Percentiles rank a stretch among this genome's conserved stretches.
These are phyloP conservation scores for Starmerella vitae DNA, from an alignment of 805 yeast genomes.

Conservation along the genomic window DNA sequence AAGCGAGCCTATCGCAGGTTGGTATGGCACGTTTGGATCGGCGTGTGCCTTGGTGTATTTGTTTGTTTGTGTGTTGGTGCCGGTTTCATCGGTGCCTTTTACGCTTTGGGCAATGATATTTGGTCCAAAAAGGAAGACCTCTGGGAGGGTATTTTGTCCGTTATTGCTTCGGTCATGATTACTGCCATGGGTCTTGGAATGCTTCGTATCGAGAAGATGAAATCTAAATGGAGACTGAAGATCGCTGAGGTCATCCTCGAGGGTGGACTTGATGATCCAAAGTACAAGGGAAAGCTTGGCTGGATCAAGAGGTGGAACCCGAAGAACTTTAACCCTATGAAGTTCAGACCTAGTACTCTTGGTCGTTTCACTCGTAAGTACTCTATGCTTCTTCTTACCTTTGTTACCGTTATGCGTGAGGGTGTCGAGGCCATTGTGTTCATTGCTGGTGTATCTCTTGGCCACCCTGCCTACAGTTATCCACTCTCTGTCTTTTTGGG, in stretches of 20 bases:
- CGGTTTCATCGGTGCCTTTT: constrained; percentile 90
- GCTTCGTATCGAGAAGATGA: constrained; percentile 92
- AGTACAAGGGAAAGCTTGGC: constrained; percentile 14
- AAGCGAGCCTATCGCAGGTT: constrained; percentile 43
- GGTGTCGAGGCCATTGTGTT: constrained; percentile 94
- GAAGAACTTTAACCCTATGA: constrained; percentile 18
- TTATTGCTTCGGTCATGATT: constrained; percentile 80
- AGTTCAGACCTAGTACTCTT: constrained; percentile 18
- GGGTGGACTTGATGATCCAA: constrained; percentile 20
- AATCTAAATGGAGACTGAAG: constrained; percentile 91
- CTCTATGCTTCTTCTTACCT: constrained; percentile 79
- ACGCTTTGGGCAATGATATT: constrained; percentile 63
- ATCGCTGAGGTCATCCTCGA: constrained; percentile 72
- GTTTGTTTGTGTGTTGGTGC: constrained; percentile 77
- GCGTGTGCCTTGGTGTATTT: constrained; percentile 57
- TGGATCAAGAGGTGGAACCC: constrained; percentile 15
- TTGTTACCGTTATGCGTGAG: constrained; percentile 85
- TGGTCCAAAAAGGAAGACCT: constrained; percentile 81
- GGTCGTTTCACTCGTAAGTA: constrained; percentile 48
- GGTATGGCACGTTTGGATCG: constrained; percentile 75
- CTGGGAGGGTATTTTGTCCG: constrained; percentile 93
- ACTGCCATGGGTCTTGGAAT: constrained; percentile 92
- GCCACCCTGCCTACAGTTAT: constrained; percentile 54
- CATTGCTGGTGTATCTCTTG: constrained; percentile 87
- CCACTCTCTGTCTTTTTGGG: constrained; percentile 91